Conservation (phyloP, 257 asterid genomes). For the Sherardia arvensis region DNA sequence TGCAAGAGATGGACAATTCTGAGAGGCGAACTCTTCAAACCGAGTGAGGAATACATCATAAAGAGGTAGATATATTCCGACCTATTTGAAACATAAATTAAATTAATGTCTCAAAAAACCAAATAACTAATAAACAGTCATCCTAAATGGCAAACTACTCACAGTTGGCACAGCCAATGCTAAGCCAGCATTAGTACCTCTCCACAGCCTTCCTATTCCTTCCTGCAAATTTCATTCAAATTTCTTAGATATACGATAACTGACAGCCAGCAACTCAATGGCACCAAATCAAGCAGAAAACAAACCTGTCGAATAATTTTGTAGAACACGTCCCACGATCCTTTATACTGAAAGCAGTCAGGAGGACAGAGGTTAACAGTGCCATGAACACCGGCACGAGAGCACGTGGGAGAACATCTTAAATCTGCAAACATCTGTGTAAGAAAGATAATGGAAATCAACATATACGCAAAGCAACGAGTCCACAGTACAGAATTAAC, state of each 20-base stretch:
- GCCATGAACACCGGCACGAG: constrained; percentile 97
- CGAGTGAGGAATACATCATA: constrained; percentile 66
- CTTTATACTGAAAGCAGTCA: constrained; percentile 92
- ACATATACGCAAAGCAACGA: background rate
- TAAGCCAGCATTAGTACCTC: constrained; percentile 94
- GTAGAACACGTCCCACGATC: constrained; percentile 82
- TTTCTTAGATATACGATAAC: constrained; percentile 1
- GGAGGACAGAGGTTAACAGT: constrained; percentile 84
- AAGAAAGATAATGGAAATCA: constrained; percentile 9
- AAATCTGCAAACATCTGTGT: constrained; percentile 92
- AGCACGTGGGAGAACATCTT: constrained; percentile 92
- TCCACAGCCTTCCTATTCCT: constrained; percentile 84
- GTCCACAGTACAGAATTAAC: background rate
- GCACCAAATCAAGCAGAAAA: background rate
- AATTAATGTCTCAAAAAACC: background rate
- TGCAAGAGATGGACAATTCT: constrained; percentile 47
- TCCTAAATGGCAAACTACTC: constrained; percentile 22
- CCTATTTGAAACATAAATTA: constrained; percentile 33
- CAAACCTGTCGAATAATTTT: constrained; percentile 86
- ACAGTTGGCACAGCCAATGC: constrained; percentile 92
- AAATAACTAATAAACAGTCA: background rate
- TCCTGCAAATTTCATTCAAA: constrained; percentile 41
- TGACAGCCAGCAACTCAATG: background rate
- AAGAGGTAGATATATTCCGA: constrained; percentile 85
- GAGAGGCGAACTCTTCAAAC: constrained; percentile 55